Evolutionary conservation across 2,329 filamentous ascomycete genomes (phyloP).

Genomic region (Beauveria sp.): DNA sequence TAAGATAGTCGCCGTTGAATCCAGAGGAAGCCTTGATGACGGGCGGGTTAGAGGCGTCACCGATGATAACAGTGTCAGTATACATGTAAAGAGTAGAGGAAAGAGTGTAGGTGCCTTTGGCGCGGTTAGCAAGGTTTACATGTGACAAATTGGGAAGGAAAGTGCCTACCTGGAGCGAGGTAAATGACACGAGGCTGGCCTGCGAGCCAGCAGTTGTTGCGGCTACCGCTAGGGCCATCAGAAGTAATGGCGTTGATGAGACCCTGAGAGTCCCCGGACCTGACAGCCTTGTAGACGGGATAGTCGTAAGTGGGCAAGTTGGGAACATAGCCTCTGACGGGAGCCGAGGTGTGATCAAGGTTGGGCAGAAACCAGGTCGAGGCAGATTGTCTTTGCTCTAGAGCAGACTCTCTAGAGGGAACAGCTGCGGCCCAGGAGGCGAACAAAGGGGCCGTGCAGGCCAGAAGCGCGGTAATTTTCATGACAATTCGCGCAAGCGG

Average conservation of each 20-base stretch:
- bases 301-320: constrained; percentile 14
- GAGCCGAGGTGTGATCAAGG: constrained; percentile 15
- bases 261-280: constrained; percentile 6
- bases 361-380: constrained; percentile 18
- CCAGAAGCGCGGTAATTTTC: background rate
- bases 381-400: constrained; percentile 11
- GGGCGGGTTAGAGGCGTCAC: constrained; percentile 62
- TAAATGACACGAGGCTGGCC: constrained; percentile 16
- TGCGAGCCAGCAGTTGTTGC: constrained; percentile 15
- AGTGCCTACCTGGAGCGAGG: constrained; percentile 13
- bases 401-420: background rate
- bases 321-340: constrained; percentile 16
- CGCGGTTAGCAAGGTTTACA: background rate
- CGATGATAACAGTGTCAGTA: constrained; percentile 67
- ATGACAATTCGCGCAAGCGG: background rate
- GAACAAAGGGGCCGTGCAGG: background rate
- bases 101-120: constrained; percentile 14
- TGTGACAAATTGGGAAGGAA: background rate
- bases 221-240: constrained; percentile 12
- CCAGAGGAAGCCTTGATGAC: constrained; percentile 59
- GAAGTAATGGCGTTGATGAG: constrained; percentile 2
- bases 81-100: constrained; percentile 12
- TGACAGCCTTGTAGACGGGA: constrained; percentile 15
- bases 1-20: constrained; percentile 49
- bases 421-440: constrained; percentile 5